Evolutionary conservation across 179 eudicot genomes (phyloP).

Genomic region (Beta macrorhiza): DNA sequence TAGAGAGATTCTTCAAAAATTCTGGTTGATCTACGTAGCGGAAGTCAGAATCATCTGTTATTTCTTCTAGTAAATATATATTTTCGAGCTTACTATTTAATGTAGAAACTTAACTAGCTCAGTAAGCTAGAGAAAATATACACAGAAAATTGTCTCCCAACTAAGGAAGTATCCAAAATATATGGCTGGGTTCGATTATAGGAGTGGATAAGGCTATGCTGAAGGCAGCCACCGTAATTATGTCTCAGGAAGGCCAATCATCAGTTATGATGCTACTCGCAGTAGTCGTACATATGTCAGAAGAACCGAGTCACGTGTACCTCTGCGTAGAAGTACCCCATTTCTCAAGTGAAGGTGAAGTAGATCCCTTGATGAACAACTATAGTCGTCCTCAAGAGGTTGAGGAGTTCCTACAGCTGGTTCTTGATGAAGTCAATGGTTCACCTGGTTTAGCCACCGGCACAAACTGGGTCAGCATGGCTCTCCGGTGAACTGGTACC

Average conservation of each 20-base stretch:
- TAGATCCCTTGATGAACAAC: background rate
- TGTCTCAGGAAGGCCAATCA: conserved; percentile 7
- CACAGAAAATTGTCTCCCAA: background rate
- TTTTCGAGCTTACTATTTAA: conserved; percentile 13
- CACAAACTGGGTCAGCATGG: background rate
- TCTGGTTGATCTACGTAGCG: background rate
- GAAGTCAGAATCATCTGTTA: background rate
- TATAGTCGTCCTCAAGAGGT: conserved; percentile 30
- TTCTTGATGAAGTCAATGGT: conserved; percentile 36
- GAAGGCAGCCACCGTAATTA: background rate
- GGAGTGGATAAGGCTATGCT: background rate
- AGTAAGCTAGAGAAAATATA: background rate
- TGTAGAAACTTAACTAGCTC: background rate
- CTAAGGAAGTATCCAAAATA: background rate
- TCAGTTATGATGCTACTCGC: background rate
- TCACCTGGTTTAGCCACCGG: conserved; percentile 15
- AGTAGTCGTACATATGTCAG: conserved; percentile 21
- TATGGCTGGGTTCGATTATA: conserved; percentile 5
- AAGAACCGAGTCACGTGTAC: conserved; percentile 19
- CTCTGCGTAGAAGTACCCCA: conserved; percentile 16
- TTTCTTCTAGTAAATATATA: background rate
- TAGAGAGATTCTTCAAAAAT: conserved; percentile 10
- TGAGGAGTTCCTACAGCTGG: conserved; percentile 18
- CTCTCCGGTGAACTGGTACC: background rate
- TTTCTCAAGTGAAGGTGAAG: background rate